Base-by-base conservation (phyloP, 2,329 filamentous ascomycete species). In the Beauveria bassiana region DNA sequence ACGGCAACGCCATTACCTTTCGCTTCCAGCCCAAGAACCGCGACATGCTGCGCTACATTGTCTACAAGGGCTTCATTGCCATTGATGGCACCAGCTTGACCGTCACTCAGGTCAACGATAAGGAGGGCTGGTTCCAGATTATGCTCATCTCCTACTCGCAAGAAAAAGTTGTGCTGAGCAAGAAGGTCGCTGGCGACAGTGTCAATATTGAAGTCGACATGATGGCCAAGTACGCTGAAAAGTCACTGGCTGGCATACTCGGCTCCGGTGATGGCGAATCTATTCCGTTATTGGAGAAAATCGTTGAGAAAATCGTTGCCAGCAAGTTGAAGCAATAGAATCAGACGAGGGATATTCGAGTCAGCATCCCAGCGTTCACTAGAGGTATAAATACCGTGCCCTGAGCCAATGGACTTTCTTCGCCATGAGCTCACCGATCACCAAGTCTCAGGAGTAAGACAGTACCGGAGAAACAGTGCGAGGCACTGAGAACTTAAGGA, bases 121-220 rank as follows among this genome's bases (percentile, higher is more conserved):
- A 71, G 4, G 83, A 86, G 66, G 87, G 88, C 47, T 96, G 91
- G 73, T 97, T 88, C 84, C 95, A 98, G 82, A 89, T 99, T 55
- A 99, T 99, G 95, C 80, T 99, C 64, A 97, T 99, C 73, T 85
- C 90, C 9, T 99, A 99, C 75, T 97, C 95, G 12, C 95, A 98
- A 78, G 91, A 93, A 75, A 90, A 90, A 74, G 87, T 99, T 18
- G 88, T 96, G 18, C 86, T 91, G 65, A 90, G 90, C 2, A 79
- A 78, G 58, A 97, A 97, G 83, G 80, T 83, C 74, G 77, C 82
- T 34, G 92, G 93, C 2, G 91, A 96, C 6, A 83, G 86, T 55
- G 90, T 96, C 64, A 97, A 97, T 70, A 84, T 97, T 42, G 93
- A 97, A 79, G 93, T 96, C 59, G 93, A 97, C 72, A 91, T 96